phyloP scores from a whole-genome alignment of 176 grass and related monocot species.

The Aegilops sharonensis region DNA sequence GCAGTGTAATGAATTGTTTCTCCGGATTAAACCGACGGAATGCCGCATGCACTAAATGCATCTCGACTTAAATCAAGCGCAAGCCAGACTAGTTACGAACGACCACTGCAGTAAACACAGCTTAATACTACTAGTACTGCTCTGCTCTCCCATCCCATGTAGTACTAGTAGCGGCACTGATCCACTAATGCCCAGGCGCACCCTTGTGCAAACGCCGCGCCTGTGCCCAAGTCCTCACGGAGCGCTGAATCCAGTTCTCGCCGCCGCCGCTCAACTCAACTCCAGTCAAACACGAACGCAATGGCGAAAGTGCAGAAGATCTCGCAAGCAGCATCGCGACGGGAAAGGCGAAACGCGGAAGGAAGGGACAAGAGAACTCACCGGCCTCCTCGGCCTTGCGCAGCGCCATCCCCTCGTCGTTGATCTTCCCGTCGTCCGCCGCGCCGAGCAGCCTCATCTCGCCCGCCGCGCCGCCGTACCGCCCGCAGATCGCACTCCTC shows the following conservation, averaged over 20 bases:
- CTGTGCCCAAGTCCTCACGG: background rate
- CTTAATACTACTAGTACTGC: background rate
- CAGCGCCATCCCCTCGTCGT: conserved; percentile 63
- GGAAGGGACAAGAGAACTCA: conserved; percentile 14
- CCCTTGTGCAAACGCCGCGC: background rate
- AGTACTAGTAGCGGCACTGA: no score
- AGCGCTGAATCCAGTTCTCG: background rate
- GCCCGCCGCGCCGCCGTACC: background rate
- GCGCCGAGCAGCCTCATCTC: conserved; percentile 18
- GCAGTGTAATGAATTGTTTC: background rate
- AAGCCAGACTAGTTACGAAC: background rate
- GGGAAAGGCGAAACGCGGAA: background rate
- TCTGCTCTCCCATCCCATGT: background rate
- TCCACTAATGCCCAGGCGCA: no score
- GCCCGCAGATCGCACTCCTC: background rate
- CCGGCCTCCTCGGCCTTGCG: conserved; percentile 87
- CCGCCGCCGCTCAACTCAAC: background rate
- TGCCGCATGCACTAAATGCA: background rate
- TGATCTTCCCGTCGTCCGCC: conserved; percentile 41
- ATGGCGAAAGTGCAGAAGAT: no score
- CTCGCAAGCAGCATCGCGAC: no score
- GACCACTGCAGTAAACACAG: background rate
- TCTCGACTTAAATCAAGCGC: background rate
- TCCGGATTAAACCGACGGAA: background rate
- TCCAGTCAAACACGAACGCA: background rate